Conservation (phyloP, 1,139 yeast genomes). For the Candida glucosophila region DNA sequence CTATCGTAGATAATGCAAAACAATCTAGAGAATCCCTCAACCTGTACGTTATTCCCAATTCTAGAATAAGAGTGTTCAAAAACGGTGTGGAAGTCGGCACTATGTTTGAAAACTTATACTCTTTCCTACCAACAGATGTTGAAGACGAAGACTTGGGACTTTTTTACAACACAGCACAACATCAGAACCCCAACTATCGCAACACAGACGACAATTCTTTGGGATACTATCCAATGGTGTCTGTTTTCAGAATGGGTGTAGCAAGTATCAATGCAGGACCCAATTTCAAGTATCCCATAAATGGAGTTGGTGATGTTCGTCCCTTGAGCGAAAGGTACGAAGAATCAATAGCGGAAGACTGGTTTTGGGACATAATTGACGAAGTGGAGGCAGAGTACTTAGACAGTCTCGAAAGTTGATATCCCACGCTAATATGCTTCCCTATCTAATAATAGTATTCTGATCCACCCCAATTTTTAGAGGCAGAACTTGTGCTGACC, state of each 20-base stretch:
- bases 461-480: background rate
- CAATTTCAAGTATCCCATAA: slow-evolving; percentile 40
- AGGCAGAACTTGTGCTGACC: background rate
- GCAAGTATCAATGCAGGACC: slow-evolving; percentile 69
- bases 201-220: slow-evolving; percentile 70
- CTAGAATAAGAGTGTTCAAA: slow-evolving; percentile 59
- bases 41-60: slow-evolving; percentile 42
- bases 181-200: slow-evolving; percentile 39
- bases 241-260: slow-evolving; percentile 73
- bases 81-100: slow-evolving; percentile 66
- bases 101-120: slow-evolving; percentile 60
- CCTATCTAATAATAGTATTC: too few relatives aligned
- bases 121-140: slow-evolving; percentile 56
- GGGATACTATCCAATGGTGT: slow-evolving; percentile 88
- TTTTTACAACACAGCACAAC: slow-evolving; percentile 32
- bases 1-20: slow-evolving; percentile 26
- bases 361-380: slow-evolving; percentile 76
- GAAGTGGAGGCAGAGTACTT: slow-evolving; percentile 67
- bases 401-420: slow-evolving; percentile 32
- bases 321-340: slow-evolving; percentile 57
- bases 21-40: slow-evolving; percentile 15
- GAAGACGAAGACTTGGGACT: slow-evolving; percentile 18
- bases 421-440: too few relatives aligned
- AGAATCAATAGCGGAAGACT: slow-evolving; percentile 71
- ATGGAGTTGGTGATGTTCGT: slow-evolving; percentile 22